Percentiles rank a stretch among this genome's conserved stretches.
These are phyloP conservation scores for Vaccinium vitisidaea DNA, from an alignment of 148 eudicot species.

Conservation along the genomic window DNA sequence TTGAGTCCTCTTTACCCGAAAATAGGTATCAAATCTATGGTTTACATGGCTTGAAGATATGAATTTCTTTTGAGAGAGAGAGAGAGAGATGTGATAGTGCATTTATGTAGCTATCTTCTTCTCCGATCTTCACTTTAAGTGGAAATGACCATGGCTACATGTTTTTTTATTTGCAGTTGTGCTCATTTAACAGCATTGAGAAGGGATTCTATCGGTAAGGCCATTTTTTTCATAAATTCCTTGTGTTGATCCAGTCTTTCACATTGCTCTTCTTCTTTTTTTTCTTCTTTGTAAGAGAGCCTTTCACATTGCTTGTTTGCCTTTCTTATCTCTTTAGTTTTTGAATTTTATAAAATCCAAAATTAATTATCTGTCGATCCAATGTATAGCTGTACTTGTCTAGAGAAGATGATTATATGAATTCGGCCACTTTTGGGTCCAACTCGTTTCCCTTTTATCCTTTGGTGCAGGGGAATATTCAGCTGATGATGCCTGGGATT, in stretches of 20 bases:
- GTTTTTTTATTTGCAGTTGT: slow-evolving; percentile 62
- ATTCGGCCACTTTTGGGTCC: not conserved
- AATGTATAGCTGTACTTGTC: not conserved
- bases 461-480: slow-evolving; percentile 57
- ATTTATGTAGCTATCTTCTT: slow-evolving; percentile 4
- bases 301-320: too few species aligned
- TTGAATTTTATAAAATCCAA: too few species aligned
- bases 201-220: slow-evolving; percentile 93
- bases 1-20: not conserved
- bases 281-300: too few species aligned
- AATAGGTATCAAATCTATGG: not conserved
- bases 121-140: not conserved
- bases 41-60: not conserved
- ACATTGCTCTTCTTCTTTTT: not conserved
- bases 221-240: not conserved
- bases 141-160: not conserved
- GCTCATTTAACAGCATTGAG: slow-evolving; percentile 92
- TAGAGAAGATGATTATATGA: not conserved
- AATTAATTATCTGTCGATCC: not conserved
- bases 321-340: too few species aligned
- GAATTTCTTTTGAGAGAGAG: not conserved
- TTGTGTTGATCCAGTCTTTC: not conserved
- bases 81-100: not conserved
- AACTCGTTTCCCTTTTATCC: not conserved
- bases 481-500: slow-evolving; percentile 94